Evolutionary conservation across 2,329 filamentous ascomycete genomes (phyloP), one percentile per base, ranked within the genome.

Genomic region (Botrytis galanthina): DNA sequence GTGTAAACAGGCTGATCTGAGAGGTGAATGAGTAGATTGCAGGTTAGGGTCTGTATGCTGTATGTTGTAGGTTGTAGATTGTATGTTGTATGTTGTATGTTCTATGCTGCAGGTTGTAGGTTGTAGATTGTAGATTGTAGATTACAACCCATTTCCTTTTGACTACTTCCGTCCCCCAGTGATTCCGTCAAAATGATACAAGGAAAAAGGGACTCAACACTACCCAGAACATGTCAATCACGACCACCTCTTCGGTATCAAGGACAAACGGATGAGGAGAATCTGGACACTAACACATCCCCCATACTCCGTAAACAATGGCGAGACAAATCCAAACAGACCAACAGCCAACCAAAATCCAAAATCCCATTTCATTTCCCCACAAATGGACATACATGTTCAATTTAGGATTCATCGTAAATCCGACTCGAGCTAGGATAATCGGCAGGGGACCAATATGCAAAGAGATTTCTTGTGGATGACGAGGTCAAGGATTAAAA

Each of bases 381-480:
- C 63, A 67, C 63, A 67, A 66, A 67, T 67, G 63, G 22, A 51
- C n/a, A 57, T 29, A n/a, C n/a, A n/a, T 51, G n/a, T 51, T 32
- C 51, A 29, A 57, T 29, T 29, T 8, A 32, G 14, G 51, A 44
- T 63, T 42, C n/a, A 63, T 63, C 26, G n/a, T n/a, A 42, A 63
- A 20, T 63, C 61, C 39, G 18, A 22, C 61, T 44, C n/a, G 12
- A 64, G 29, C 61, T 39, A 20, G 39, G 61, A 63, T 63, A 20
- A 10, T 63, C 39, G n/a, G 26, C 61, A 44, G 61, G 61, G 61
- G 22, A n/a, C 16, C 39, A 20, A 20, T 22, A 20, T 29, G 37
- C 60, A 63, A 5, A 62, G 60, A 62, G 32, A 61, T n/a, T 37
- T 37, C 26, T 39, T 18, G 32, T 67, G 44, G 63, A 51, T 37